A percentile compares a stretch with the other conserved stretches of the same genome.
These are phyloP conservation scores for Logfia minima DNA, from an alignment of 129 eudicot genomes.

Conservation along the genomic window DNA sequence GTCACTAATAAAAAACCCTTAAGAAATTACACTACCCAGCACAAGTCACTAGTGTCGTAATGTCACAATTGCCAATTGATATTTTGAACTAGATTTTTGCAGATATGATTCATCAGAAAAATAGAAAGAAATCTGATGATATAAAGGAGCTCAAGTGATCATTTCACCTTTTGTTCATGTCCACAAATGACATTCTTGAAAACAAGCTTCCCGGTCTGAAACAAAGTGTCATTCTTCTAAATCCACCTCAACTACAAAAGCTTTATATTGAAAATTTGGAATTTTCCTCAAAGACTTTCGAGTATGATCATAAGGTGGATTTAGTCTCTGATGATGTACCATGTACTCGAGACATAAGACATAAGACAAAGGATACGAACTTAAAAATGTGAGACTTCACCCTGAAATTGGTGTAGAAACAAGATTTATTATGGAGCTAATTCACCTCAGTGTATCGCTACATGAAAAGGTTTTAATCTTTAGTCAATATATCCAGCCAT, in stretches of 20 bases:
- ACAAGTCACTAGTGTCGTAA: too few species aligned
- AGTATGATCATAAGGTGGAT: conserved; percentile 40
- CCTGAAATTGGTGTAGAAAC: conserved; percentile 55
- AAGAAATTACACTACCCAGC: too few species aligned
- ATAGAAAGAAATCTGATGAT: conserved; percentile 6
- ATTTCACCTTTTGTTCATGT: conserved; percentile 59
- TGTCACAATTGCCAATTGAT: too few species aligned
- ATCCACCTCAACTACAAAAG: conserved; percentile 45
- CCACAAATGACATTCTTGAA: conserved; percentile 49
- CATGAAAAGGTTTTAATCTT: conserved; percentile 60
- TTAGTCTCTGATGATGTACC: too few species aligned
- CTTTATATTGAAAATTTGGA: conserved; percentile 21
- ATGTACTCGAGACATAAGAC: too few species aligned
- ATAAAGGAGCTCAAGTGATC: conserved; percentile 43
- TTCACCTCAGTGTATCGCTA: conserved; percentile 37
- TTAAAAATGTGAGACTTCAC: neutral
- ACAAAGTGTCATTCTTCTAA: conserved; percentile 37
- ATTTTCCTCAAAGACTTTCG: conserved; percentile 14
- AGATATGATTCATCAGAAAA: conserved; percentile 21
- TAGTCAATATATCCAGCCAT: conserved; percentile 49
- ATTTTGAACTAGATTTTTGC: conserved; percentile 30
- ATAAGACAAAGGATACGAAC: too few species aligned
- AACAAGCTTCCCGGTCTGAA: conserved; percentile 50
- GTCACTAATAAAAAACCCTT: too few species aligned
- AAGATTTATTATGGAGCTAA: conserved; percentile 47